Conservation (phyloP, 2,329 filamentous ascomycete genomes). For the Pseudophaeomoniella oleicola region DNA sequence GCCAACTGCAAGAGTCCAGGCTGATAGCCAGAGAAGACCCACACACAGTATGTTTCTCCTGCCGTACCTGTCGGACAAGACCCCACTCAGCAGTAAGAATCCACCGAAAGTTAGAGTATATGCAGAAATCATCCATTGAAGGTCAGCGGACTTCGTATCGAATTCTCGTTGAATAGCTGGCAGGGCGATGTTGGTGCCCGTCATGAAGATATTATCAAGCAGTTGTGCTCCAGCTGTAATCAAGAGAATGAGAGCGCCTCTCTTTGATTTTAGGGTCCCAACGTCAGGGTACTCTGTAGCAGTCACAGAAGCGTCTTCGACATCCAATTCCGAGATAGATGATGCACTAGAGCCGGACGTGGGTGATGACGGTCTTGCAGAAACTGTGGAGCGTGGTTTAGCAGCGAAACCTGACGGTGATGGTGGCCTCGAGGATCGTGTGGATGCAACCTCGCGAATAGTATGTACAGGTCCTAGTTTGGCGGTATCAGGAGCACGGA, state of each 20-base stretch:
- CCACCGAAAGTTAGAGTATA: constrained; percentile 45
- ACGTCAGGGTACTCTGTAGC: constrained; percentile 15
- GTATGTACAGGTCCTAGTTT: background rate
- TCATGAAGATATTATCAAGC: constrained; percentile 31
- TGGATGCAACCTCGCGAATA: background rate
- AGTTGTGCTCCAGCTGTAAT: constrained; percentile 28
- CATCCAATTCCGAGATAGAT: background rate
- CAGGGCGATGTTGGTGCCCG: constrained; percentile 25
- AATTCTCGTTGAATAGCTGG: constrained; percentile 26
- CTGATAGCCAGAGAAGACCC: constrained; percentile 44
- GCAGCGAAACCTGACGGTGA: too few species aligned
- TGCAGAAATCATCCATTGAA: constrained; percentile 28
- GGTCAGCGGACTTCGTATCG: constrained; percentile 17
- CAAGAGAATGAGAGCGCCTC: constrained; percentile 22
- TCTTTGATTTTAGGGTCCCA: constrained; percentile 22
- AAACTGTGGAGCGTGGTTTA: too few species aligned
- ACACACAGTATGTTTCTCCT: constrained; percentile 44
- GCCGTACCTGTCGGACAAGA: constrained; percentile 52
- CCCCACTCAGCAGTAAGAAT: constrained; percentile 52
- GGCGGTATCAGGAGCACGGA: background rate
- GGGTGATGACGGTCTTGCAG: background rate
- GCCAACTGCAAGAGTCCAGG: constrained; percentile 42
- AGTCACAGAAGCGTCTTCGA: background rate
- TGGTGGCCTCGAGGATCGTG: background rate
- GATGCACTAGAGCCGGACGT: background rate